phyloP scores from a whole-genome alignment of 495 filamentous ascomycete species.

The Penicillium arizonense region DNA sequence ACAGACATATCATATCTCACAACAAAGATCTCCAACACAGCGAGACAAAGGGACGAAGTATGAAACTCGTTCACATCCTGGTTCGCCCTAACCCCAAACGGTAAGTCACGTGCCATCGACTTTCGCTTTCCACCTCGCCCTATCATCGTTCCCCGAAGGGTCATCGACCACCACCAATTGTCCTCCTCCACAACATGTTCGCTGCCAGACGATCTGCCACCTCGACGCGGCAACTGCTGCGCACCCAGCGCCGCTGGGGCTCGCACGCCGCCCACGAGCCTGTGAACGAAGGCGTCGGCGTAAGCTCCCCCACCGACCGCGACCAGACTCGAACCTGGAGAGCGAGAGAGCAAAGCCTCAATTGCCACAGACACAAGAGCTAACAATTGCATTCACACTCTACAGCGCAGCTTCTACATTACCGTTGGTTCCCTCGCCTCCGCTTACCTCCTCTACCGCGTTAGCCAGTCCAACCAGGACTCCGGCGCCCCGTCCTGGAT shows the following conservation, averaged over 20 bases:
- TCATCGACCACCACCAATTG: slow-evolving; percentile 35
- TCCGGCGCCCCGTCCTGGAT: slow-evolving; percentile 51
- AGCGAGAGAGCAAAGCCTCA: slow-evolving; percentile 5
- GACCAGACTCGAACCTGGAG: slow-evolving; percentile 6
- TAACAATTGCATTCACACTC: slow-evolving; percentile 13
- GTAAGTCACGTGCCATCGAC: slow-evolving; percentile 22
- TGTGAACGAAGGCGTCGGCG: slow-evolving; percentile 62
- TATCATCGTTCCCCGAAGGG: slow-evolving; percentile 26
- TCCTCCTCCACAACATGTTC: slow-evolving; percentile 41
- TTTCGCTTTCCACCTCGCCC: slow-evolving; percentile 27
- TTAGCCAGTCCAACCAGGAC: slow-evolving; percentile 43
- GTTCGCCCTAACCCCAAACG: slow-evolving; percentile 18
- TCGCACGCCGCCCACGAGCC: slow-evolving; percentile 49
- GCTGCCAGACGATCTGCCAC: slow-evolving; percentile 43
- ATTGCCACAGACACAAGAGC: slow-evolving; percentile 11
- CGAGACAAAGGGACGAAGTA: background rate
- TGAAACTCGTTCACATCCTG: background rate
- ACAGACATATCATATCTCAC: too few species aligned
- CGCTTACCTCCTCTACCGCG: slow-evolving; percentile 55
- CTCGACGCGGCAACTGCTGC: slow-evolving; percentile 43
- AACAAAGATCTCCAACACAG: background rate
- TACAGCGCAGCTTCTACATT: slow-evolving; percentile 66
- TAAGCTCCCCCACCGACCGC: slow-evolving; percentile 43
- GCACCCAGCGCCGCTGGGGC: slow-evolving; percentile 44
- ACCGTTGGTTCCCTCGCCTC: slow-evolving; percentile 57